phyloP scores from a whole-genome alignment of 2,329 filamentous ascomycete genomes.

The Fusarium papillatum region DNA sequence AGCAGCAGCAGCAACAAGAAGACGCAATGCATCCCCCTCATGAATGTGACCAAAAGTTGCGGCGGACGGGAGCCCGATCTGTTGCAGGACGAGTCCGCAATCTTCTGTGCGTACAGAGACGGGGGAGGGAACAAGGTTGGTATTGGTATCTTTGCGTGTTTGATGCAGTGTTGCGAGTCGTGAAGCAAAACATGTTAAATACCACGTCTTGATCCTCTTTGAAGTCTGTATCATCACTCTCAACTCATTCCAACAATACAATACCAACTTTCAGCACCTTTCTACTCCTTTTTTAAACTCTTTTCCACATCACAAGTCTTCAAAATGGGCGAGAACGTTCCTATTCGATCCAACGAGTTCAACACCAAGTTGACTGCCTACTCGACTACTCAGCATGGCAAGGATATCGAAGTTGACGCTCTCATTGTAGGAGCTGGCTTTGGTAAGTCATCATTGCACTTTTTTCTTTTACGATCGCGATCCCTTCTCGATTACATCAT shows the following conservation, averaged over 20 bases:
- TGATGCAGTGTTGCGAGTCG: not conserved
- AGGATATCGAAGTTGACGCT: constrained; percentile 58
- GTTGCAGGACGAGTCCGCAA: not conserved
- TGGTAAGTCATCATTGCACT: constrained; percentile 41
- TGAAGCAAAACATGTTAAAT: not conserved
- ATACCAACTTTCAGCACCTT: not conserved
- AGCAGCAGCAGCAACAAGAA: no score
- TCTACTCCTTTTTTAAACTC: not conserved
- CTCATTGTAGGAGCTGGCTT: constrained; percentile 62
- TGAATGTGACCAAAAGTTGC: not conserved
- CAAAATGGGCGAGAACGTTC: constrained; percentile 40
- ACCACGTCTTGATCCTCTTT: not conserved
- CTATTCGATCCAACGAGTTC: constrained; percentile 50
- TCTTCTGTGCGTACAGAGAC: not conserved
- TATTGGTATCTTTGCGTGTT: not conserved
- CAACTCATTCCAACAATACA: not conserved
- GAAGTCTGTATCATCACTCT: not conserved
- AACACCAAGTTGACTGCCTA: constrained; percentile 57
- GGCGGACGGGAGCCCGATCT: constrained; percentile 17
- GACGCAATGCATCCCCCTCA: not conserved
- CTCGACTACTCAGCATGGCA: constrained; percentile 45
- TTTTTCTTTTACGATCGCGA: not conserved
- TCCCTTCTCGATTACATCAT: not conserved
- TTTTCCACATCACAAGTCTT: not conserved
- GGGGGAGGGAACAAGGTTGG: not conserved